phyloP scores from a whole-genome alignment of 352 stramenopile genomes.

The Phytophthora tentaculata region DNA sequence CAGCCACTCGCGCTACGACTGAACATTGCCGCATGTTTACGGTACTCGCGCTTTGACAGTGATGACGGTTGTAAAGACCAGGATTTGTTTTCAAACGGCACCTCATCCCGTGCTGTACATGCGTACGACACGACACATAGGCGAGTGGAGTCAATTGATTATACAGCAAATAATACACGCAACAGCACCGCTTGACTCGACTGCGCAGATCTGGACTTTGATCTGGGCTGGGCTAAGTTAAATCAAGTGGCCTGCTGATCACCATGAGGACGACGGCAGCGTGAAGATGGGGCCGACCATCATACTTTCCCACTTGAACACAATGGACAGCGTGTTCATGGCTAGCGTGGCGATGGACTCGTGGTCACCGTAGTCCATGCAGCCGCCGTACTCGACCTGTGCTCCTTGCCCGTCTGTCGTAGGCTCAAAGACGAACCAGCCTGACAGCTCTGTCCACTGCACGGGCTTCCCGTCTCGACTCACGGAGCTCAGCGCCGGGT shows the following conservation, averaged over 20 bases:
- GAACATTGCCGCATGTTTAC: neutral
- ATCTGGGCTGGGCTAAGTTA: conserved; percentile 23
- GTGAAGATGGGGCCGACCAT: conserved; percentile 68
- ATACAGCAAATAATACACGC: conserved; percentile 37
- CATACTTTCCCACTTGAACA: conserved; percentile 67
- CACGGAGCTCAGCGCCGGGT: conserved; percentile 23
- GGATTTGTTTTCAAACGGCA: conserved; percentile 9
- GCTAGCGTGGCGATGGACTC: conserved; percentile 53
- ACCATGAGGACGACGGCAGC: conserved; percentile 43
- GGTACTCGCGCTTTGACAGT: neutral
- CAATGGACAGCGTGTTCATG: conserved; percentile 74
- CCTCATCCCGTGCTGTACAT: conserved; percentile 3
- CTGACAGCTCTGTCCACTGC: conserved; percentile 70
- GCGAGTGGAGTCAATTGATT: conserved; percentile 15
- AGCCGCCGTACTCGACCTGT: conserved; percentile 73
- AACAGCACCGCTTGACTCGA: conserved; percentile 8
- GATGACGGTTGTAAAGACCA: neutral
- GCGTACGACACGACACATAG: neutral
- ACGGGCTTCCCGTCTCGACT: conserved; percentile 53
- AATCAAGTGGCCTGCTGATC: conserved; percentile 16
- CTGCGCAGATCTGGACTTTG: too few species aligned
- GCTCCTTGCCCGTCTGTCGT: conserved; percentile 26
- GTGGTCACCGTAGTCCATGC: conserved; percentile 64
- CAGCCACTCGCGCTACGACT: conserved; percentile 27
- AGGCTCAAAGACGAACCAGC: conserved; percentile 77